Evolutionary conservation across 192 early-diverging fungal species (phyloP).

Genomic region (Fimicolochytrium jonesii): DNA sequence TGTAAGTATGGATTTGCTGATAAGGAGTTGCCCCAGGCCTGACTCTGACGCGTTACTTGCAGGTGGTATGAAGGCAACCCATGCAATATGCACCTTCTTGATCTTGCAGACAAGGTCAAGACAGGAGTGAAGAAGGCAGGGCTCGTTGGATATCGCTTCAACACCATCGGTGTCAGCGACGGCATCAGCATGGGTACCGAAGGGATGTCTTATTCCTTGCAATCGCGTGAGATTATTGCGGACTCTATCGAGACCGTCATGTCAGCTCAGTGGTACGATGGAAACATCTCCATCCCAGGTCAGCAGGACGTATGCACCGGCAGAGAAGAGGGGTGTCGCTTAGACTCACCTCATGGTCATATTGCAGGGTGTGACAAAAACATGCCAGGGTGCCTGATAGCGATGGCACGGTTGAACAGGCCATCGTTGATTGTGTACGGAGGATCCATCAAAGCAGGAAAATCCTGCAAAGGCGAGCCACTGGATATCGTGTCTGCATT

Average conservation of each 20-base stretch:
- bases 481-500: constrained; percentile 97
- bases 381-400: constrained; percentile 97
- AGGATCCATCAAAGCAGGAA: constrained; percentile 86
- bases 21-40: neutral
- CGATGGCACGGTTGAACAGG: constrained; percentile 93
- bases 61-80: constrained; percentile 99
- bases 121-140: constrained; percentile 86
- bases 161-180: constrained; percentile 96
- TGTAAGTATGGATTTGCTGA: constrained; percentile 49
- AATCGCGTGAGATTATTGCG: constrained; percentile 96
- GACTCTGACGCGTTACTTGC: neutral
- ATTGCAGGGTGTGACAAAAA: constrained; percentile 68
- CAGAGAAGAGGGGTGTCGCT: too few species aligned
- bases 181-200: constrained; percentile 96
- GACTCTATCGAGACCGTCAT: constrained; percentile 99
- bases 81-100: constrained; percentile 98
- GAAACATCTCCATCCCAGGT: constrained; percentile 94
- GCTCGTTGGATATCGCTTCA: constrained; percentile 94
- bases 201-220: constrained; percentile 96
- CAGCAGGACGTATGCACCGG: too few species aligned
- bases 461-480: constrained; percentile 56
- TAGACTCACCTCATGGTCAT: neutral
- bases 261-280: constrained; percentile 98
- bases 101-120: constrained; percentile 85
- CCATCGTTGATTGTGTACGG: constrained; percentile 98